phyloP scores from a whole-genome alignment of 805 yeast species.

The Lipomyces yamanashiensis region DNA sequence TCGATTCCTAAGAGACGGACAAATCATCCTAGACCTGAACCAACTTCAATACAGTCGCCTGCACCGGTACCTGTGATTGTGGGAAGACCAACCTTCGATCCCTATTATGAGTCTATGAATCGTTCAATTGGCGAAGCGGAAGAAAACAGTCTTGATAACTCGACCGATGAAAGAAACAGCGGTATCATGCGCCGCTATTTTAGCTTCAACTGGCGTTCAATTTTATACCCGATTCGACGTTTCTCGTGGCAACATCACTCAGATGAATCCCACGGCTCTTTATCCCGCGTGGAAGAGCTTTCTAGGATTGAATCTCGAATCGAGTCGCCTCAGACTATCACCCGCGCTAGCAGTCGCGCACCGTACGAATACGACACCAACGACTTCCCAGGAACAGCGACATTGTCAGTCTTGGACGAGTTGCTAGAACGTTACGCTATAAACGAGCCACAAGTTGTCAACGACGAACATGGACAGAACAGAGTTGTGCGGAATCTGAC shows the following conservation, averaged over 20 bases:
- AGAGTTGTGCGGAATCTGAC: slow-evolving; percentile 2
- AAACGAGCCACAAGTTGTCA: background rate
- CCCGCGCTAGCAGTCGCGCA: background rate
- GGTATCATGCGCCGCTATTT: slow-evolving; percentile 2
- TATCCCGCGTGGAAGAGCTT: background rate
- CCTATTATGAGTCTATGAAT: background rate
- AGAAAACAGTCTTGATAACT: background rate
- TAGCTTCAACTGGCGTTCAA: slow-evolving; percentile 28
- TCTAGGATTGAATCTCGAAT: background rate
- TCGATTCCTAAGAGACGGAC: background rate
- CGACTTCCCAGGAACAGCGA: background rate
- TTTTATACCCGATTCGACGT: slow-evolving; percentile 4
- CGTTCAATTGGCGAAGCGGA: background rate
- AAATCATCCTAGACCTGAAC: no score
- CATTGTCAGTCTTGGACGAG: slow-evolving; percentile 2
- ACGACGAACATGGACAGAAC: background rate
- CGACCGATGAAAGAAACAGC: background rate
- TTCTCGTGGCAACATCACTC: background rate
- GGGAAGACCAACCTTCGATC: background rate
- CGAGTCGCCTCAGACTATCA: background rate
- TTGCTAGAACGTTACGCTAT: background rate
- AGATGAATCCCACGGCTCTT: background rate
- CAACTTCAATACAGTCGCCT: no score
- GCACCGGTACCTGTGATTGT: no score
- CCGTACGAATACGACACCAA: background rate